Percentiles rank a stretch among this genome's conserved stretches.
Evolutionary conservation across 805 yeast genomes (phyloP).

Genomic region (Grigorovia transvaalensis): DNA sequence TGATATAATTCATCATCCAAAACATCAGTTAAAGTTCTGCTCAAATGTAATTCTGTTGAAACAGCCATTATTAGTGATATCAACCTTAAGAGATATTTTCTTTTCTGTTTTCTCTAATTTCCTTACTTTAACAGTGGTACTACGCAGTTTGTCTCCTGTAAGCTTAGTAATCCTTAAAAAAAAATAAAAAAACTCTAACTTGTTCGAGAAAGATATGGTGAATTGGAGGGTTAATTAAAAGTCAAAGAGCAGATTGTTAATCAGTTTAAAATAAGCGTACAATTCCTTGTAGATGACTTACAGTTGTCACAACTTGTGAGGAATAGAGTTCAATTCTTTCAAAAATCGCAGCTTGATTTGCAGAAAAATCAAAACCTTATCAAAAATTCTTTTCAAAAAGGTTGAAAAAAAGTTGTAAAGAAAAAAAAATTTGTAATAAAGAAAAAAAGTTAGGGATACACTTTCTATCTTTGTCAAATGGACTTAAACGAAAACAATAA

Average conservation of each 20-base stretch:
- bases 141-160: background rate
- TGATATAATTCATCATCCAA: slow-evolving; percentile 27
- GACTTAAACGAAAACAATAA: too few species aligned
- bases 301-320: too few species aligned
- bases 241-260: background rate
- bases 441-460: background rate
- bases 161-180: background rate
- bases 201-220: background rate
- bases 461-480: too few species aligned
- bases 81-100: too few species aligned
- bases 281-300: too few species aligned
- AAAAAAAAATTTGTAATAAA: background rate
- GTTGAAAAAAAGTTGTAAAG: background rate
- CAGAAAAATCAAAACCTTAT: background rate
- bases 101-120: too few species aligned
- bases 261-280: too few species aligned
- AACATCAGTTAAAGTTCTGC: slow-evolving; percentile 27
- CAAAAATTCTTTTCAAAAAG: background rate
- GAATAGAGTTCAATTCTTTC: background rate
- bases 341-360: background rate
- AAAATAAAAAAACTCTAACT: background rate
- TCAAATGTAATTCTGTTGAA: slow-evolving; percentile 12
- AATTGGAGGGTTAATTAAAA: background rate
- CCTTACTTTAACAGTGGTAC: background rate
- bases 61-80: slow-evolving; percentile 7